Evolutionary conservation across 805 yeast species (phyloP), one percentile per base, ranked within the genome.

Genomic region (Kuraishia cidri): DNA sequence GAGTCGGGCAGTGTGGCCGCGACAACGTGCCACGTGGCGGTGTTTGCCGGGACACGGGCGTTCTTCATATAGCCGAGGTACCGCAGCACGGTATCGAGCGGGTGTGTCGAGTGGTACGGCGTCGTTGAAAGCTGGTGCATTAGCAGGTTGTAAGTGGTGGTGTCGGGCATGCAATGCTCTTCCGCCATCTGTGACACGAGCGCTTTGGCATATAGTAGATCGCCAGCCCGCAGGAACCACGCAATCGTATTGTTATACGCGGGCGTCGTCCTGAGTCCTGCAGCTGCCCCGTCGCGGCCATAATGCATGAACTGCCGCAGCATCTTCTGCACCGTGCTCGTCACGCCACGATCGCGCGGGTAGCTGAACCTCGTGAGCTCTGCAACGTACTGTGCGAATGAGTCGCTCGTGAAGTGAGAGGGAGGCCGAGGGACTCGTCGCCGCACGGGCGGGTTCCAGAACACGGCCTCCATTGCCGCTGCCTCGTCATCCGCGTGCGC

Each of bases 121-220:
- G n/a, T n/a, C n/a, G n/a, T n/a, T n/a, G 18, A 20, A 6, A 63
- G 30, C 14, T 49, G 52, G 10, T 48, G 41, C 7, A 66, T 30
- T 46, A 66, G 41, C 10, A 58, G 38, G 40, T 66, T 66, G 34
- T 56, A 62, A 1, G 69, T 64, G 3, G 46, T 49, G 3, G 62
- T 49, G 36, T 60, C 56, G 12, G 65, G 65, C 6, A 28, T 22
- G 10, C 53, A 32, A 2, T 48, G 43, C 36, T 54, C 60, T 3
- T 48, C 32, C 25, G 48, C 52, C 67, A 69, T 62, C 39, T 65
- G 66, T 1, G 52, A 48, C 24, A 65, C 47, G 3, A 62, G 42
- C 31, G 60, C 63, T 28, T 62, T 50, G 38, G 68, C 56, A 3
- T 63, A 50, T 1, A 62, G 61, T 29, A 60, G 48, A 43, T 69